These are phyloP conservation scores for Eucalyptus melliodora DNA, from an alignment of 345 rosid species.

Conservation along the genomic window DNA sequence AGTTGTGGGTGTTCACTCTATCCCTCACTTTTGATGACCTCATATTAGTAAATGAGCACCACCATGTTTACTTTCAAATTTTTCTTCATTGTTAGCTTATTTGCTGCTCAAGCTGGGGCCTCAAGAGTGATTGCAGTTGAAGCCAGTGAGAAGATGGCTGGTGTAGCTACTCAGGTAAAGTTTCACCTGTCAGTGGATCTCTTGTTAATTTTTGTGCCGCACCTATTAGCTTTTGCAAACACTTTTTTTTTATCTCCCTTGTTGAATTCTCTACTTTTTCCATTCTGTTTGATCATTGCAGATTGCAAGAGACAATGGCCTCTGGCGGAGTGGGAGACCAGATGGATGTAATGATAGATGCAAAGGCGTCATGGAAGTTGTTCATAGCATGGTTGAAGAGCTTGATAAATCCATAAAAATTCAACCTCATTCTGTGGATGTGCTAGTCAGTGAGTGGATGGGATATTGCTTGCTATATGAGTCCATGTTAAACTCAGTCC, in stretches of 20 bases:
- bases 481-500: constrained; percentile 92
- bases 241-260: neutral
- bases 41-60: neutral
- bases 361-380: constrained; percentile 63
- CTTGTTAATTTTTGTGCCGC: neutral
- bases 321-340: constrained; percentile 20
- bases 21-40: neutral
- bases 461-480: constrained; percentile 93
- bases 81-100: constrained; percentile 37
- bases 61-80: neutral
- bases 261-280: neutral
- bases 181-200: neutral
- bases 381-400: constrained; percentile 74
- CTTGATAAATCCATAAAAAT: constrained; percentile 69
- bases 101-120: constrained; percentile 93
- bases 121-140: constrained; percentile 85
- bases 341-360: neutral
- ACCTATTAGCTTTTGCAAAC: neutral
- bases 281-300: constrained; percentile 1
- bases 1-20: neutral
- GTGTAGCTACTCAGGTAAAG: constrained; percentile 75
- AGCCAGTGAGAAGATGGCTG: constrained; percentile 95
- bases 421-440: constrained; percentile 47
- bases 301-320: constrained; percentile 79
- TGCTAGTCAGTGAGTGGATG: constrained; percentile 97